Percentiles rank a stretch among this genome's conserved stretches.
phyloP scores from a whole-genome alignment of 2,329 filamentous ascomycete species.

The Talaromyces piceae region DNA sequence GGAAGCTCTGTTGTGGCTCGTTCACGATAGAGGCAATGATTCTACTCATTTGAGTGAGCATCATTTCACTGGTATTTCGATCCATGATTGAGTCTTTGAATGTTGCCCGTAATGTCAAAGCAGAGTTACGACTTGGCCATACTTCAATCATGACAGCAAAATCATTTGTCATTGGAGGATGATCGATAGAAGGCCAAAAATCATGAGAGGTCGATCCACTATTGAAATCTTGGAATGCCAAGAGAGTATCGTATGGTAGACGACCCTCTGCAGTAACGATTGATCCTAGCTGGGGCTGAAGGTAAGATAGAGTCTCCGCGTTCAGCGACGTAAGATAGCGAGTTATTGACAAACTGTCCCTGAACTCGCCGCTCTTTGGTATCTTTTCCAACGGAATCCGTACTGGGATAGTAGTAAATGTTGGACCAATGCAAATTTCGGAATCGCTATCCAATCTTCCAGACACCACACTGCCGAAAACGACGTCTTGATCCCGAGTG shows the following conservation, averaged over 20 bases:
- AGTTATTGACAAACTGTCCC: slow-evolving; percentile 18
- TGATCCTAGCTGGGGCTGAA: slow-evolving; percentile 20
- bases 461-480: slow-evolving; percentile 29
- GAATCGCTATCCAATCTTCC: slow-evolving; percentile 20
- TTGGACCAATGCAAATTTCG: slow-evolving; percentile 24
- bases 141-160: slow-evolving; percentile 27
- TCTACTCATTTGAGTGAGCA: slow-evolving; percentile 21
- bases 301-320: slow-evolving; percentile 16
- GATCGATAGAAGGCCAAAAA: slow-evolving; percentile 16
- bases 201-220: slow-evolving; percentile 11
- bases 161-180: slow-evolving; percentile 24
- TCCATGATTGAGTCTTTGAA: slow-evolving; percentile 21
- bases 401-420: slow-evolving; percentile 29
- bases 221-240: slow-evolving; percentile 29
- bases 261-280: slow-evolving; percentile 17
- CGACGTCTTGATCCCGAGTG: slow-evolving; percentile 28
- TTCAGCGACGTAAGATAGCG: slow-evolving; percentile 20
- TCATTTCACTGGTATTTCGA: slow-evolving; percentile 15
- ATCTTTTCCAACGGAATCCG: slow-evolving; percentile 20
- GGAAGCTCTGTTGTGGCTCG: slow-evolving; percentile 16
- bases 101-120: slow-evolving; percentile 21
- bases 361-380: slow-evolving; percentile 8
- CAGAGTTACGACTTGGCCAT: slow-evolving; percentile 18
- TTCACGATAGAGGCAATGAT: slow-evolving; percentile 20
- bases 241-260: slow-evolving; percentile 29